These are phyloP conservation scores for Clausena lansium DNA, from an alignment of 345 rosid genomes.

Conservation along the genomic window DNA sequence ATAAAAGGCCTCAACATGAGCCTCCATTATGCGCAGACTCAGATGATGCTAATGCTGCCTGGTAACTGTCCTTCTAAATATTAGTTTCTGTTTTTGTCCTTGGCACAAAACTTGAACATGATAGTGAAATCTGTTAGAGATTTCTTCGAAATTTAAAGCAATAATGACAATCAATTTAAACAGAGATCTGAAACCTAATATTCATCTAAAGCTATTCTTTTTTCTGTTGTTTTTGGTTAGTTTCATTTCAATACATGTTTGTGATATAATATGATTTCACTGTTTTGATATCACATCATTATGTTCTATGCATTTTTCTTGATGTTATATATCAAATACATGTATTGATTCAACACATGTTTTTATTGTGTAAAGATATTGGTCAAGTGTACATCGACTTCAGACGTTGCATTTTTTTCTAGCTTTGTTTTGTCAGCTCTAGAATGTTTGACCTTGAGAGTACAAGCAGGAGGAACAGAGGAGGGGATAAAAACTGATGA, in stretches of 20 bases:
- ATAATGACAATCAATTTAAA: background rate
- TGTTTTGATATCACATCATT: background rate
- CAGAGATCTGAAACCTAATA: background rate
- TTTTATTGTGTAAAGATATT: background rate
- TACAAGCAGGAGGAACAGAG: background rate
- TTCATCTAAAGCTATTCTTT: background rate
- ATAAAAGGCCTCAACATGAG: constrained; percentile 44
- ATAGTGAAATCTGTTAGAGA: background rate
- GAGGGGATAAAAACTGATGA: background rate
- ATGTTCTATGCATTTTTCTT: background rate
- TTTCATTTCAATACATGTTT: background rate
- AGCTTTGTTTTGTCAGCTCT: background rate
- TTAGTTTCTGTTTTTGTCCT: constrained; percentile 4
- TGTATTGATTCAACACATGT: background rate
- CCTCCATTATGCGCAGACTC: constrained; percentile 69
- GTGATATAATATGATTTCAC: background rate
- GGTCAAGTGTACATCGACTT: background rate
- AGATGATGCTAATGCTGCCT: constrained; percentile 73
- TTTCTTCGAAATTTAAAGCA: background rate
- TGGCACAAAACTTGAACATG: background rate
- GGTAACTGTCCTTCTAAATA: constrained; percentile 35
- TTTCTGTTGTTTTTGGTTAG: background rate
- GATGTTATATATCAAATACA: background rate
- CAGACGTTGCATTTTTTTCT: background rate
- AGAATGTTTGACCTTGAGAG: background rate